Percentiles rank a stretch among this genome's conserved stretches.
phyloP scores from a whole-genome alignment of 768 basidiomycete genomes.

The Pleurotus citrinopileatus region DNA sequence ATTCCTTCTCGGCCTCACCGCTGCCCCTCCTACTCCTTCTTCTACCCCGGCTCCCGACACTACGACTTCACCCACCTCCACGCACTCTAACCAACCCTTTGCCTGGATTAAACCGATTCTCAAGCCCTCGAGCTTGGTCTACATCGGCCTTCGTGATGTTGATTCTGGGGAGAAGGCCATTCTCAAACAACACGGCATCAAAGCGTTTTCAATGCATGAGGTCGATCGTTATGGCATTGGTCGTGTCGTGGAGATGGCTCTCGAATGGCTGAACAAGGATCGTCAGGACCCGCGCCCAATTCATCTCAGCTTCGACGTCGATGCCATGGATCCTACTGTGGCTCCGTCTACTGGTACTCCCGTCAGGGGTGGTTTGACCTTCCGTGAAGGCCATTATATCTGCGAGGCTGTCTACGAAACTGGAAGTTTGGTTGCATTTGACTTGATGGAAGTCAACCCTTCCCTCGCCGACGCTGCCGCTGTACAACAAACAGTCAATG shows the following conservation, averaged over 20 bases:
- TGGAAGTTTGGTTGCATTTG: constrained; percentile 85
- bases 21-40: constrained; percentile 29
- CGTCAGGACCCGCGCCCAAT: constrained; percentile 54
- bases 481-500: constrained; percentile 84
- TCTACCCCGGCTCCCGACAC: constrained; percentile 28
- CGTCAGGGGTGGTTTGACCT: constrained; percentile 92
- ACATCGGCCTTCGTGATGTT: constrained; percentile 94
- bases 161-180: constrained; percentile 88
- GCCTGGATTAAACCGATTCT: constrained; percentile 61
- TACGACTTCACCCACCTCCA: neutral
- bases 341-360: constrained; percentile 97
- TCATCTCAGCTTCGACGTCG: constrained; percentile 96
- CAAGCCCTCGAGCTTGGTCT: constrained; percentile 78
- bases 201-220: constrained; percentile 91
- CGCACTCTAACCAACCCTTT: constrained; percentile 20
- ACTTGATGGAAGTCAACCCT: constrained; percentile 99
- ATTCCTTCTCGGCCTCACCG: constrained; percentile 72
- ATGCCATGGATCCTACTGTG: constrained; percentile 90
- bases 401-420: constrained; percentile 93
- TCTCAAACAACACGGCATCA: constrained; percentile 76
- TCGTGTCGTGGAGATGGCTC: constrained; percentile 92
- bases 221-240: constrained; percentile 91
- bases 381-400: constrained; percentile 98
- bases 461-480: constrained; percentile 73
- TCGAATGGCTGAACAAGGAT: constrained; percentile 89